Base-by-base conservation (phyloP, 1,139 yeast genomes). In the Yamadazyma oceani region DNA sequence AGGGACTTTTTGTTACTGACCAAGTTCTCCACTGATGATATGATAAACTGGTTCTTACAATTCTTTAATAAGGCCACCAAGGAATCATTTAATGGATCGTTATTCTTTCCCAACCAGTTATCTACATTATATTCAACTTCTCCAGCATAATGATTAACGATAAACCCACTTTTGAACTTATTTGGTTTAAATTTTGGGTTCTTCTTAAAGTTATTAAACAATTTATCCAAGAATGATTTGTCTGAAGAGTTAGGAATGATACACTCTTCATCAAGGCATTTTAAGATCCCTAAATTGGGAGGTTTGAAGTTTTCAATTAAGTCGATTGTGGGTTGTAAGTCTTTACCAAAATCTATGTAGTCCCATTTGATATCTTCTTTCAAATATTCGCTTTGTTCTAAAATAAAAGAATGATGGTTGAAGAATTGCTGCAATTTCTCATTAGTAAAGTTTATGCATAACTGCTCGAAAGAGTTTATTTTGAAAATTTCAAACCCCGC, bases 401-500 rank as follows among this genome's bases (percentile, higher is more conserved):
- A 72, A 11, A 90, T 95, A 66, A 94, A 94, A 78, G 95, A 90
- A 60, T 92, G 97, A 59, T 94, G 98, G 57, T 94, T 94, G 74
- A 94, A 94, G 55, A 89, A 92, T 59, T 94, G 98, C 61, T 94
- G 98, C 32, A 94, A 70, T 56, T 87, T 89, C 62, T 94, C 99
- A 60, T 94, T 94, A 35, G 98, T 92, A 58, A 87, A 92, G 55
- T 94, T 94, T 57, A 94, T 94, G 63, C 98, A 92, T 31, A 94
- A 73, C 62, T 94, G 99, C 59, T 94, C 99, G 58, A 94, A 92
- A 1, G 96, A 87, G 57, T 94, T 94, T 43, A 77, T 75, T 41
- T 87, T 82, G 57, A 94, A 94, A 42, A 92, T 92, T 64, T 94
- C 99, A 63, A 92, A 94, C 6, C 98, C 99, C 0, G 97, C 97